phyloP scores from a whole-genome alignment of 2,329 filamentous ascomycete genomes.

The Sarocladium kiliense region DNA sequence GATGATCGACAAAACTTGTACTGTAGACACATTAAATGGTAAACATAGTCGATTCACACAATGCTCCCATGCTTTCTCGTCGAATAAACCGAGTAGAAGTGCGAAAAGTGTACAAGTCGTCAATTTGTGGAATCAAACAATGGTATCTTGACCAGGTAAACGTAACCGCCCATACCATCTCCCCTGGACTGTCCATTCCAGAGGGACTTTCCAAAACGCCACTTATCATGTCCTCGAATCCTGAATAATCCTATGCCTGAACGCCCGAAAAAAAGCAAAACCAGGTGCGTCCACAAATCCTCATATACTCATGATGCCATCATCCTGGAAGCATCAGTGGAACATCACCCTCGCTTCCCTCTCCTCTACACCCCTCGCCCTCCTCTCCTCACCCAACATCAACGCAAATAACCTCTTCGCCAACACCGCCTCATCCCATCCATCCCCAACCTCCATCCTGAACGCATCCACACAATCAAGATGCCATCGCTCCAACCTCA shows the following conservation, averaged over 20 bases:
- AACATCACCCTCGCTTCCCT: conserved; percentile 23
- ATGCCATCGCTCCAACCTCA: conserved; percentile 51
- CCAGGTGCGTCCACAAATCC: neutral
- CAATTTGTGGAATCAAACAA: neutral
- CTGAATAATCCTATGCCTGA: neutral
- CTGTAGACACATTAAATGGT: conserved; percentile 1
- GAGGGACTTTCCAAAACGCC: neutral
- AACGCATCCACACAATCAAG: conserved; percentile 54
- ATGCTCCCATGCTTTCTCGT: neutral
- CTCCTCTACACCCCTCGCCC: conserved; percentile 14
- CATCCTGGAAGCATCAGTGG: conserved; percentile 22
- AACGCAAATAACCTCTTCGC: conserved; percentile 49
- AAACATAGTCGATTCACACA: neutral
- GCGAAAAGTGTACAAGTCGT: neutral
- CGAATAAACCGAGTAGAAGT: neutral
- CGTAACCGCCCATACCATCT: neutral
- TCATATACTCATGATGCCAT: too few relatives aligned
- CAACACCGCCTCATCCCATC: conserved; percentile 44
- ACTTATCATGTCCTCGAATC: neutral
- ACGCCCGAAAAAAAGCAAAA: neutral
- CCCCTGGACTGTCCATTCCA: neutral
- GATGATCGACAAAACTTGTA: conserved; percentile 2
- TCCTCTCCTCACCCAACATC: conserved; percentile 42
- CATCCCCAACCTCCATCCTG: conserved; percentile 34
- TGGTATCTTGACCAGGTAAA: neutral